phyloP scores from a whole-genome alignment of 1,284 basidiomycete species.

The Somion occarium region DNA sequence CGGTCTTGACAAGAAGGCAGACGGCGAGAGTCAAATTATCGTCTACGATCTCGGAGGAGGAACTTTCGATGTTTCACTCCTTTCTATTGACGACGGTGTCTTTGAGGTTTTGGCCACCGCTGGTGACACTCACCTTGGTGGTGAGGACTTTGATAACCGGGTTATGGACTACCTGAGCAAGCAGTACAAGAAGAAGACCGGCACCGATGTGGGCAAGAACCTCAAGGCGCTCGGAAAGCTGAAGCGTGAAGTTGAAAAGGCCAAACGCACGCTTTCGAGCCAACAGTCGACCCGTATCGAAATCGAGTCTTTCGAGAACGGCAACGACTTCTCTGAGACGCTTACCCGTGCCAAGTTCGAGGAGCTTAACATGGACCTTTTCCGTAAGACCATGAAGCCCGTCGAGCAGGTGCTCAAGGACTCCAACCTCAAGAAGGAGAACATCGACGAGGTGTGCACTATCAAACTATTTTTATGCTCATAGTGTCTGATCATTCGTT shows the following conservation, averaged over 20 bases:
- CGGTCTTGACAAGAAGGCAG: conserved; percentile 92
- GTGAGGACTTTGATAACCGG: conserved; percentile 99
- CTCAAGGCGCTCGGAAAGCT: conserved; percentile 93
- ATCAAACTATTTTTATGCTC: too few relatives aligned
- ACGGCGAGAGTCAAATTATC: conserved; percentile 90
- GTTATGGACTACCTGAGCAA: conserved; percentile 92
- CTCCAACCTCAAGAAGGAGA: conserved; percentile 96
- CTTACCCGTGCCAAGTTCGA: conserved; percentile 98
- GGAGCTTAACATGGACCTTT: conserved; percentile 97
- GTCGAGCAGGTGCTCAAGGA: conserved; percentile 99
- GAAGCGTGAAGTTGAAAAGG: conserved; percentile 98
- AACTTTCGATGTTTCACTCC: conserved; percentile 89
- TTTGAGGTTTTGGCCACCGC: conserved; percentile 98
- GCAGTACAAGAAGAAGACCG: conserved; percentile 93
- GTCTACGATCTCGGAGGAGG: conserved; percentile 90
- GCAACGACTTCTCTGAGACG: conserved; percentile 96
- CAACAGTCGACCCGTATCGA: conserved; percentile 73
- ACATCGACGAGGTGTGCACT: conserved; percentile 77
- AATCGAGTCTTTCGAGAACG: conserved; percentile 86
- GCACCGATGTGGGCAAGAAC: conserved; percentile 84
- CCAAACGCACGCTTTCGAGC: conserved; percentile 92
- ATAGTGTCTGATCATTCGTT: neutral
- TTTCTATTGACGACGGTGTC: conserved; percentile 96
- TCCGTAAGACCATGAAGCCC: conserved; percentile 99
- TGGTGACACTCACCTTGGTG: conserved; percentile 98